phyloP scores from a whole-genome alignment of 2,329 filamentous ascomycete genomes.

The Talaromyces sp. region DNA sequence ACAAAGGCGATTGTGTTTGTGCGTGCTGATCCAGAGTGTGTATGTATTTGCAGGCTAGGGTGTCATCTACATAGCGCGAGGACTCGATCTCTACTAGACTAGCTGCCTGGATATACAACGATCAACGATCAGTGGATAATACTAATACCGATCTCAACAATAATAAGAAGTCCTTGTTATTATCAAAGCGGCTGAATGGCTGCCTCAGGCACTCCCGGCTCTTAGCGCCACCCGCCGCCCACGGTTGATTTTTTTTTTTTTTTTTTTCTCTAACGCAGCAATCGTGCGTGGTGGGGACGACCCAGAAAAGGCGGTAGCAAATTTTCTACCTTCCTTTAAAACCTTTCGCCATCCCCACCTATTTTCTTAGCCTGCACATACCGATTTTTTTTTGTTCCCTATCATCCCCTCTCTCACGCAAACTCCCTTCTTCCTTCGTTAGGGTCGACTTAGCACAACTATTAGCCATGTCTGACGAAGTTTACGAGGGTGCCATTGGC shows the following conservation, averaged over 20 bases:
- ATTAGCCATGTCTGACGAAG: slow-evolving; percentile 79
- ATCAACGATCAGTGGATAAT: background rate
- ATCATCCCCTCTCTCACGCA: slow-evolving; percentile 14
- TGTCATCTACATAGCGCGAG: background rate
- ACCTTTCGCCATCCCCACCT: slow-evolving; percentile 18
- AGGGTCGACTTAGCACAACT: slow-evolving; percentile 3
- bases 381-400: slow-evolving; percentile 10
- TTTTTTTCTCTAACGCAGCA: background rate
- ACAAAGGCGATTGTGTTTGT: background rate
- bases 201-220: background rate
- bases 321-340: slow-evolving; percentile 18
- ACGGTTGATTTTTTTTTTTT: background rate
- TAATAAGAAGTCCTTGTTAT: no score
- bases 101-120: background rate
- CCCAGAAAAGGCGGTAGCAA: slow-evolving; percentile 14
- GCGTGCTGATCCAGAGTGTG: background rate
- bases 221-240: background rate
- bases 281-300: background rate
- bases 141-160: background rate
- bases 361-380: slow-evolving; percentile 15
- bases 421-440: slow-evolving; percentile 36
- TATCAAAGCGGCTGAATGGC: background rate
- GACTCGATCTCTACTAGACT: background rate
- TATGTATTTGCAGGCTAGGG: background rate
- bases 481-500: slow-evolving; percentile 99